Evolutionary conservation across 768 basidiomycete species (phyloP), one percentile per base, ranked within the genome.

Genomic region (Macrolepiota dolichaula): DNA sequence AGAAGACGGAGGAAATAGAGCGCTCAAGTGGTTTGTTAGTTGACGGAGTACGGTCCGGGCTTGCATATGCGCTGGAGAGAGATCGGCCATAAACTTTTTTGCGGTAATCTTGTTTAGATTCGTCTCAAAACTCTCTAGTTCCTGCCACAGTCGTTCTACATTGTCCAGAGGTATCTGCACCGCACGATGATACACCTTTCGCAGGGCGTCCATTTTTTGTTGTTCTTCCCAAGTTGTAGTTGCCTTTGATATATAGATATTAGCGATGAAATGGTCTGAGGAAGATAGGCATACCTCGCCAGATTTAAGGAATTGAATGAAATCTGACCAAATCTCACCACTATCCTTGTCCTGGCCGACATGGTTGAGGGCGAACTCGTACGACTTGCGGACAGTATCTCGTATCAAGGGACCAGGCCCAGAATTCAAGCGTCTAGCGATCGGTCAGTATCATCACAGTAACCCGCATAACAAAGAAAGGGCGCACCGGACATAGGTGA

Each of bases 161-260:
- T 95, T 95, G 71, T 94, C 91, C 66, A 98, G 82, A 0, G 97
- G 97, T 35, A 97, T 93, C 69, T 94, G 92, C 22, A 98, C 91
- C 2, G 94, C 96, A 54, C 93, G 87, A 69, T 96, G 93, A 75
- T 97, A 97, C 0, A 92, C 88, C 71, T 92, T 93, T 61, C 97
- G 86, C 3, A 98, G 78, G 1, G 87, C 84, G 65, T 97, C 96
- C 89, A 94, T 95, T 72, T 94, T 94, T 70, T 96, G 93, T 68
- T 95, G 92, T 65, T 91, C 88, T 71, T 98, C 96, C 95, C 96
- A 98, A 19, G 94, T 93, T 25, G 89, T 91, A 12, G 82, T 84
- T 0, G 89, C 80, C 86, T 79, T 24, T 15, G 50, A 40, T 42
- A 57, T 38, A 13, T 55, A 56, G 40, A 32, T 12, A 47, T 4